A percentile compares a stretch with the other conserved stretches of the same genome.
phyloP scores from a whole-genome alignment of 78 protist genomes.

The Bodo saltans region DNA sequence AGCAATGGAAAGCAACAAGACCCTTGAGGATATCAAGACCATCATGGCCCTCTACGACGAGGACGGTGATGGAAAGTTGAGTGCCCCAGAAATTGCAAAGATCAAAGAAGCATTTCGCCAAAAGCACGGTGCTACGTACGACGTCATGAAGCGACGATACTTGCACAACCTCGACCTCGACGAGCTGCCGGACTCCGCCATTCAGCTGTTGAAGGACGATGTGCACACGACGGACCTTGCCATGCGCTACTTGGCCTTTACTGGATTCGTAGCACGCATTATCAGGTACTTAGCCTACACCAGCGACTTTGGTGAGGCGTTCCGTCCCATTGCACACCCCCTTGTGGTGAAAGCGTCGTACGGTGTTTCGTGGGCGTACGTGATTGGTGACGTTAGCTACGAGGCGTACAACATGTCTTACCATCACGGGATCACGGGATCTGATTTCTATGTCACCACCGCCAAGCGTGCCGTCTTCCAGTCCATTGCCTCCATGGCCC shows the following conservation, averaged over 20 bases:
- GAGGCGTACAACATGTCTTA: neutral
- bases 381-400: constrained; percentile 25
- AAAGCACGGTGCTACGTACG: too few species aligned
- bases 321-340: constrained; percentile 29
- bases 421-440: neutral
- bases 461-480: constrained; percentile 14
- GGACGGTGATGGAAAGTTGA: too few species aligned
- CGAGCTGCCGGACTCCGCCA: too few species aligned
- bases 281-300: constrained; percentile 28
- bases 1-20: too few species aligned
- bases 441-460: neutral
- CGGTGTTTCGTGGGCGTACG: constrained; percentile 10
- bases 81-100: too few species aligned
- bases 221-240: neutral
- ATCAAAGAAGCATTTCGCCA: too few species aligned
- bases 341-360: constrained; percentile 19
- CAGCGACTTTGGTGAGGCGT: constrained; percentile 39
- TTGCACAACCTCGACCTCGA: too few species aligned
- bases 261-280: neutral
- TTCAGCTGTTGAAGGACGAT: neutral
- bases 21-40: too few species aligned
- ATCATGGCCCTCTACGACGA: too few species aligned
- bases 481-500: constrained; percentile 18
- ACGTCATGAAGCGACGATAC: too few species aligned
- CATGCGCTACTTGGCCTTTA: neutral